These are phyloP conservation scores for Ceratocystis lukuohia DNA, from an alignment of 2,329 filamentous ascomycete species.

Conservation along the genomic window DNA sequence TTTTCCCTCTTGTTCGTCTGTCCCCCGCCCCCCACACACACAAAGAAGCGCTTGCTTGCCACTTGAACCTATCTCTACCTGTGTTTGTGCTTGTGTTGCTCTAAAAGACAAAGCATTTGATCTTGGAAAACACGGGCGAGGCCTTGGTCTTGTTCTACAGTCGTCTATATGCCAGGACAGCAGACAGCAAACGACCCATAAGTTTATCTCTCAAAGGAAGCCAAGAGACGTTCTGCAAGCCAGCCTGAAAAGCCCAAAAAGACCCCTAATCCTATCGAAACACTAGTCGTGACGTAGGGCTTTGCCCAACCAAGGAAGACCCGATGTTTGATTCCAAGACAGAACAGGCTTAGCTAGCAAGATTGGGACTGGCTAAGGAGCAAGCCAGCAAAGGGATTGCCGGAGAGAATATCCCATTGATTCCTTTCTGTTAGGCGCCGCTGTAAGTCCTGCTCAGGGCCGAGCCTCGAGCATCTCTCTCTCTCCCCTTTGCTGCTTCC, in stretches of 20 bases:
- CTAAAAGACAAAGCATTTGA: neutral
- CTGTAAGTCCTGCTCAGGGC: neutral
- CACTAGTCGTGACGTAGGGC: slow-evolving; percentile 5
- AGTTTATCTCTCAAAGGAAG: neutral
- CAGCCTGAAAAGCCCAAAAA: neutral
- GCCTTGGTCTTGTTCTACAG: neutral
- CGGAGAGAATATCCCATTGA: no score
- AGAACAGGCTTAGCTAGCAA: neutral
- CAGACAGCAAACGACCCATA: neutral
- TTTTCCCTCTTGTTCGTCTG: neutral
- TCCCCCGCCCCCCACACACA: neutral
- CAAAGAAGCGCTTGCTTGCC: no score
- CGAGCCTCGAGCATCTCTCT: neutral
- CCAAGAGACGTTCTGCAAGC: neutral
- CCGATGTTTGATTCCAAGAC: slow-evolving; percentile 1
- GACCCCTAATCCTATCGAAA: slow-evolving; percentile 1
- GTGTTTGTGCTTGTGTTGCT: neutral
- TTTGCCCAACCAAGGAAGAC: neutral
- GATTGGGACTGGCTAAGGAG: neutral
- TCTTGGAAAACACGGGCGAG: neutral
- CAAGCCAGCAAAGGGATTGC: neutral
- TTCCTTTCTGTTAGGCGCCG: neutral
- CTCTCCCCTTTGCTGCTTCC: neutral
- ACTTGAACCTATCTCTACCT: neutral
- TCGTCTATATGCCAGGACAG: neutral